Evolutionary conservation across 2,329 filamentous ascomycete species (phyloP), one percentile per base, ranked within the genome.

Genomic region (Beauveria sp.): DNA sequence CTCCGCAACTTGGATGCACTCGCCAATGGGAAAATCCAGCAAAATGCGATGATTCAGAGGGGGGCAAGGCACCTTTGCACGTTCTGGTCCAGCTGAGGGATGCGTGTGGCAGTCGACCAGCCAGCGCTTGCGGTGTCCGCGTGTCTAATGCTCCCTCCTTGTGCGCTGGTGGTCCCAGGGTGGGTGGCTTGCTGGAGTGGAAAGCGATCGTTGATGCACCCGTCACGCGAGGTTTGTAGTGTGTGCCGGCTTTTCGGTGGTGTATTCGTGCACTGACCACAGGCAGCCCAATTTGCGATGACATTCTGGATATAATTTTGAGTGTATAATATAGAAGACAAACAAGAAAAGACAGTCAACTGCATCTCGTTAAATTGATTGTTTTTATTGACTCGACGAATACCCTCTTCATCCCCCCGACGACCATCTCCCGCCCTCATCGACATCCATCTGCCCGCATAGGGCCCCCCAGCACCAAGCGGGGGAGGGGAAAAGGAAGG

Each of bases 381-480:
- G 57, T 50, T 48, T 55, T 55, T 47, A 55, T 55, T 48, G 43
- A 61, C 58, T 26, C 46, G 22, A 52, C 18, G n/a, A 44, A 16
- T 26, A 22, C 24, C 34, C 20, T 43, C 22, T 10, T 43, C 51
- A 26, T 61, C 50, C 10, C 58, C 58, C 51, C 41, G 58, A 61
- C 58, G 50, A 61, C 58, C 58, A 61, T 61, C 58, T 40, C 22
- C 34, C 26, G 18, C 57, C 51, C 41, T 41, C 57, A 46, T 60
- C 57, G 28, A 40, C 41, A 48, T 43, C 50, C 58, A 60, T 60
- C 58, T 9, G 34, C 58, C 51, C 54, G 58, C 58, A 61, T 55
- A 41, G 30, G 40, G 10, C 43, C 16, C 50, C 43, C 57, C 28
- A 37, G 57, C 28, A 54, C 24, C 40, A 54, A 28, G 51, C 43